Conservation (phyloP, 495 filamentous ascomycete genomes). For the Apiosordaria backusii region DNA sequence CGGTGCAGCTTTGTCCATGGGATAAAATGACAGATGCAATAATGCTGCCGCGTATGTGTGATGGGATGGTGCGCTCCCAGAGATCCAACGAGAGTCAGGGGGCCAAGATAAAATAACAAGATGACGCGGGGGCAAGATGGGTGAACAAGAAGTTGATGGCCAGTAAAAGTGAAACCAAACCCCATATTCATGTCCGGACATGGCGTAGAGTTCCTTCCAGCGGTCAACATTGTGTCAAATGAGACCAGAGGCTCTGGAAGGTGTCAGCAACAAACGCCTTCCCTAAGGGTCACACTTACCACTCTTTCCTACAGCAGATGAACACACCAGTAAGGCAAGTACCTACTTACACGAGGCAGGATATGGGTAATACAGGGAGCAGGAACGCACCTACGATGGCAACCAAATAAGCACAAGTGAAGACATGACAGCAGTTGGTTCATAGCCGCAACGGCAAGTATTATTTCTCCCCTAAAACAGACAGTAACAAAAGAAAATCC, state of each 20-base stretch:
- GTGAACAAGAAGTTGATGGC: background rate
- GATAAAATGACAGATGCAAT: conserved; percentile 5
- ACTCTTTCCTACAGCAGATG: background rate
- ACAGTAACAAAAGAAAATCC: background rate
- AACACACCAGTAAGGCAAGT: background rate
- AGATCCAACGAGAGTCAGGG: conserved; percentile 20
- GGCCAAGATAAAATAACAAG: background rate
- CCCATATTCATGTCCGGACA: background rate
- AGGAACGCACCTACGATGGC: background rate
- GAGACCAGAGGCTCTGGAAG: background rate
- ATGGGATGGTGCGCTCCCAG: conserved; percentile 1
- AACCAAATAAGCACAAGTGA: background rate
- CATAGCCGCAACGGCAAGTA: background rate
- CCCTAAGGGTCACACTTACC: background rate
- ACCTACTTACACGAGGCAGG: background rate
- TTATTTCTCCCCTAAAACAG: background rate
- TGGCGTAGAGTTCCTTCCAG: background rate
- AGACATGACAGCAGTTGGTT: background rate
- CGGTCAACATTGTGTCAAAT: background rate
- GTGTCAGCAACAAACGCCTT: background rate
- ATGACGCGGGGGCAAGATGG: conserved; percentile 5
- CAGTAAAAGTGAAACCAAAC: background rate
- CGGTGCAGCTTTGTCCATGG: conserved; percentile 23
- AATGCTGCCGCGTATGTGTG: conserved; percentile 9
- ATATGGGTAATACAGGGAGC: background rate